Conservation (phyloP, 495 filamentous ascomycete species). For the Tuber melanosporum region DNA sequence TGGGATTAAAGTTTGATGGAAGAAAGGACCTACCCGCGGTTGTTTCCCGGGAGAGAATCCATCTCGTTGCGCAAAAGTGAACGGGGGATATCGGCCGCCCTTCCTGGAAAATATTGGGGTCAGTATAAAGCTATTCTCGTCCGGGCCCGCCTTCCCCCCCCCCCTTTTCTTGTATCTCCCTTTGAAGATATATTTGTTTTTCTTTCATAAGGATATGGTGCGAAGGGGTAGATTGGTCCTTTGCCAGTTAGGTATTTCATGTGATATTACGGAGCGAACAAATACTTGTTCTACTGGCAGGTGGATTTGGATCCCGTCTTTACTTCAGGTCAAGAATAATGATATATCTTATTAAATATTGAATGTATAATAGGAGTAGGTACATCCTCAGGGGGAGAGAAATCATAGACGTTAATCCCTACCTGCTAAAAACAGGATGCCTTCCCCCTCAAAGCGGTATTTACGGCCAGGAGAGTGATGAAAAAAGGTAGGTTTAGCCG, state of each 20-base stretch:
- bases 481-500: neutral
- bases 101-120: no score
- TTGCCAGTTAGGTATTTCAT: neutral
- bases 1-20: no score
- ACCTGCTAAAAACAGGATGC: neutral
- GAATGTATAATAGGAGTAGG: neutral
- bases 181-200: no score
- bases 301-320: neutral
- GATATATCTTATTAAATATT: neutral
- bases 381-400: neutral
- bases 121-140: no score
- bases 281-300: neutral
- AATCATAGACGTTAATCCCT: neutral
- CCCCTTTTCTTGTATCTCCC: no score
- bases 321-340: neutral
- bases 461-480: neutral
- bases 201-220: no score
- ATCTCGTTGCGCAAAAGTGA: no score
- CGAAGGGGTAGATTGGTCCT: neutral
- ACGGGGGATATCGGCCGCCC: no score
- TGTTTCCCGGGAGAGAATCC: no score
- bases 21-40: no score
- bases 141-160: no score
- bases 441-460: neutral
- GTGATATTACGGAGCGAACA: neutral